Evolutionary conservation across 2,329 filamentous ascomycete species (phyloP), one percentile per base, ranked within the genome.

Genomic region (Ophiostoma fasciatum): DNA sequence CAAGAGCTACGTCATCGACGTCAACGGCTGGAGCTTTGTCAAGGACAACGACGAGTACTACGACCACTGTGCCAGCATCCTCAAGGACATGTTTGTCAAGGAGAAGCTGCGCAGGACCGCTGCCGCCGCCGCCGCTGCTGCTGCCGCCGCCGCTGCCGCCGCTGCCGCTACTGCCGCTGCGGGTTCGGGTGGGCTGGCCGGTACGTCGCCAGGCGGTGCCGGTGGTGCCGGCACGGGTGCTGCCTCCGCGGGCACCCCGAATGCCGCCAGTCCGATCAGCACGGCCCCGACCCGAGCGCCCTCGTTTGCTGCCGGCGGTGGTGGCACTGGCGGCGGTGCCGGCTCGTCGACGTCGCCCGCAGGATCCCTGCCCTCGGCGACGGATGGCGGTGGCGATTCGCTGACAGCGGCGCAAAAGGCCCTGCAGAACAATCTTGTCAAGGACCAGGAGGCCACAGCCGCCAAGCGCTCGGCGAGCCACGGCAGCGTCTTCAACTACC

Each of bases 1-100:
- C 13, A 83, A 83, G 55, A 96, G 88, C 54, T 98, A 84, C 58
- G 90, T 98, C 33, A 98, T 98, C 46, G 90, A 98, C 50, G 90
- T 98, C 48, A 98, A 98, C 55, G 90, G 90, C 11, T 98, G 92
- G 92, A 96, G 88, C 52, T 98, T 98, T 50, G 90, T 98, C 55
- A 98, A 98, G 56, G 92, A 98, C 55, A 98, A 98, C 49, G 88
- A 94, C 43, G 87, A 93, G 42, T 98, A 98, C 57, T 98, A 98
- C 54, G 82, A 96, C 50, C 83, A 84, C 50, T 90, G 80, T 47
- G 76, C 90, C 17, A 77, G 66, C 41, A 94, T 96, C 33, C 62
- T 98, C 35, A 82, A 78, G 51, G 78, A 90, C 7, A 82, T 92
- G 52, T 96, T 98, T 46, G 65, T 92, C 44, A 74, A 74, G 44